Evolutionary conservation across 2,329 filamentous ascomycete genomes (phyloP).

Genomic region (Fusarium sp.): DNA sequence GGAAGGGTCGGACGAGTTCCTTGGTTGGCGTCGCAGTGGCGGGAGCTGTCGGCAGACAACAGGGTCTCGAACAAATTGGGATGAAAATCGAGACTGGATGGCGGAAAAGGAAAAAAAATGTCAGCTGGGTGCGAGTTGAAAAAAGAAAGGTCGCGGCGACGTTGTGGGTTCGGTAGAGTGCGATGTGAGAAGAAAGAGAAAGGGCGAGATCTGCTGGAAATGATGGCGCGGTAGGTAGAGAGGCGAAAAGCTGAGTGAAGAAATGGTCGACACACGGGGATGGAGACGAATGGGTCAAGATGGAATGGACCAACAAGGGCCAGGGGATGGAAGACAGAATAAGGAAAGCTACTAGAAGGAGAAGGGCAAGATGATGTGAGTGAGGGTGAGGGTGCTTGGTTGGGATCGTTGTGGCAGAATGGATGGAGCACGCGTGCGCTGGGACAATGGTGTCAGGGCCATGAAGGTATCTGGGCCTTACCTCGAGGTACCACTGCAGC

Average conservation of each 20-base stretch:
- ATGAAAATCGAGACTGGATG: slow-evolving; percentile 35
- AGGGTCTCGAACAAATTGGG: slow-evolving; percentile 34
- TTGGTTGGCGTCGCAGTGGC: slow-evolving; percentile 34
- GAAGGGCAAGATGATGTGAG: slow-evolving; percentile 25
- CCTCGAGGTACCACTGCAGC: slow-evolving; percentile 38
- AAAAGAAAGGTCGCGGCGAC: slow-evolving; percentile 6
- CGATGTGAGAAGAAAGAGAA: slow-evolving; percentile 19
- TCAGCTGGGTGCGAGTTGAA: slow-evolving; percentile 25
- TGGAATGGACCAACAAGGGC: slow-evolving; percentile 29
- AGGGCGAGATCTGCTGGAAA: slow-evolving; percentile 24
- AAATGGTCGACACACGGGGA: slow-evolving; percentile 32
- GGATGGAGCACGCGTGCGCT: slow-evolving; percentile 38
- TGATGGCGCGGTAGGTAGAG: slow-evolving; percentile 33
- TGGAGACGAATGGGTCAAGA: slow-evolving; percentile 33
- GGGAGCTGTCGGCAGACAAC: slow-evolving; percentile 33
- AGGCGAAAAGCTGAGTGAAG: slow-evolving; percentile 21
- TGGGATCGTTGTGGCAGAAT: slow-evolving; percentile 27
- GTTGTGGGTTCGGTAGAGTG: slow-evolving; percentile 13
- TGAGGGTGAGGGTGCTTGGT: slow-evolving; percentile 32
- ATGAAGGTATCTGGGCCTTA: slow-evolving; percentile 40
- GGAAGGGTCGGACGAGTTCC: slow-evolving; percentile 36
- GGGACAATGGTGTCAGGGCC: slow-evolving; percentile 42
- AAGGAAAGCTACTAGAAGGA: slow-evolving; percentile 27
- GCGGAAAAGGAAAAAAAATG: slow-evolving; percentile 12
- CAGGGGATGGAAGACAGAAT: slow-evolving; percentile 35